These are phyloP conservation scores for Emmonsiellopsis sp. DNA, from an alignment of 2,329 filamentous ascomycete species.

Conservation along the genomic window DNA sequence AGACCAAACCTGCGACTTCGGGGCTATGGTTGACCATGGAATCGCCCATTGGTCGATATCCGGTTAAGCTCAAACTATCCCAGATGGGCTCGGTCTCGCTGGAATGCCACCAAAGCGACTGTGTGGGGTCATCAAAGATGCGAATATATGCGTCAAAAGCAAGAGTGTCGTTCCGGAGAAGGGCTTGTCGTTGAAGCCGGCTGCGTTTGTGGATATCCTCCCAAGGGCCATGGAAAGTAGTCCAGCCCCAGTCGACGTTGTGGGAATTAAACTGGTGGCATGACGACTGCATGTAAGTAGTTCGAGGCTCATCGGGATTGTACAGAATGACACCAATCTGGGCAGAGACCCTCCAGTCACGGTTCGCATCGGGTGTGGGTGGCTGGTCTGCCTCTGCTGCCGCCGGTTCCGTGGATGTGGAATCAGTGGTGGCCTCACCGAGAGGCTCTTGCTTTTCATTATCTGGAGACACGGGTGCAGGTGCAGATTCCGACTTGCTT, in stretches of 20 bases:
- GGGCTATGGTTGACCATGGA: constrained; percentile 37
- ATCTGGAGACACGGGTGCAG: constrained; percentile 6
- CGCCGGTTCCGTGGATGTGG: not conserved
- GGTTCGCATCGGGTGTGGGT: constrained; percentile 4
- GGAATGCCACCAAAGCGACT: constrained; percentile 52
- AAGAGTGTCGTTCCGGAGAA: constrained; percentile 53
- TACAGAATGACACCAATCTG: constrained; percentile 55
- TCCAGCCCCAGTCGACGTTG: constrained; percentile 56
- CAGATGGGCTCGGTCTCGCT: constrained; percentile 45
- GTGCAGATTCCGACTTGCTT: constrained; percentile 13
- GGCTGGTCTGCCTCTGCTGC: constrained; percentile 7
- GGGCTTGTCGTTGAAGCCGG: constrained; percentile 48
- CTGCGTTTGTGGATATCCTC: constrained; percentile 50
- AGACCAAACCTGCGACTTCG: constrained; percentile 47
- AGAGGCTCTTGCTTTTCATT: constrained; percentile 6
- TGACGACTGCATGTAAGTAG: constrained; percentile 47
- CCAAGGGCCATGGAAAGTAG: constrained; percentile 51
- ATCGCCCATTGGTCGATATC: constrained; percentile 44
- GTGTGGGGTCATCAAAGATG: constrained; percentile 51
- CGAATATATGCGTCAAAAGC: constrained; percentile 55
- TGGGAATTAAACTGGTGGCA: constrained; percentile 51
- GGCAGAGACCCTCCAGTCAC: constrained; percentile 43
- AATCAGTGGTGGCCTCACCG: constrained; percentile 6
- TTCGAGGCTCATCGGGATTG: constrained; percentile 54
- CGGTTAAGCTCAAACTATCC: constrained; percentile 50